Conservation (phyloP, 2,329 filamentous ascomycete genomes). For the Apiospora saccharicola region DNA sequence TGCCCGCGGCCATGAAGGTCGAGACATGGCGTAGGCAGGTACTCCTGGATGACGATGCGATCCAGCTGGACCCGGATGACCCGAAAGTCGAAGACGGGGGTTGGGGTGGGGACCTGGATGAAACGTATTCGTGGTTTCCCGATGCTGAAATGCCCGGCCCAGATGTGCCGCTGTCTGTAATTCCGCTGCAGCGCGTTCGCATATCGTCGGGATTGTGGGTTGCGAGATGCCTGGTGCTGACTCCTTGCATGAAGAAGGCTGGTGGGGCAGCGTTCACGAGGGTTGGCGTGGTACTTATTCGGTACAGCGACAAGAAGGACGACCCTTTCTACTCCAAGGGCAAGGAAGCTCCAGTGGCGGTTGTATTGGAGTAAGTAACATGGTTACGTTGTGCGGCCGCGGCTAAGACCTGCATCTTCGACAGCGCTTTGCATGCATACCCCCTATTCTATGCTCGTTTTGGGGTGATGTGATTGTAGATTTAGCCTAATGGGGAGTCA, state of each 20-base stretch:
- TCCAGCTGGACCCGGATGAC: constrained; percentile 13
- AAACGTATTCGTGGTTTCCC: constrained; percentile 23
- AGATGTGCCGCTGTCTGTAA: not conserved
- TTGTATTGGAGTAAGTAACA: constrained; percentile 1
- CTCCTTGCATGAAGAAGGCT: not conserved
- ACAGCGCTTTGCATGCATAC: not conserved
- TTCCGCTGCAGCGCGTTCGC: constrained; percentile 5
- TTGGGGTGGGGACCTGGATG: constrained; percentile 21
- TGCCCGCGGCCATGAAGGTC: constrained; percentile 21
- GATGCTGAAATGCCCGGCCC: constrained; percentile 16
- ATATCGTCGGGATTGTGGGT: constrained; percentile 16
- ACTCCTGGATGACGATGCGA: not conserved
- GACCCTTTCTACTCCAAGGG: constrained; percentile 23
- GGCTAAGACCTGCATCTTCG: not conserved
- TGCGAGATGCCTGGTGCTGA: constrained; percentile 23
- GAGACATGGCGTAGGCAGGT: constrained; percentile 22
- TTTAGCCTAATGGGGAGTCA: not conserved
- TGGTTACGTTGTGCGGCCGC: not conserved
- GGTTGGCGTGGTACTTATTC: constrained; percentile 21
- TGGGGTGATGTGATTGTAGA: not conserved
- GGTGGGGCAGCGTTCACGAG: not conserved
- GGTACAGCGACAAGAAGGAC: constrained; percentile 7
- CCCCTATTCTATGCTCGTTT: not conserved
- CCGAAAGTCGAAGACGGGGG: not conserved
- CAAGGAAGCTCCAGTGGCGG: not conserved